These are phyloP conservation scores for Lentinula detonsa DNA, from an alignment of 768 basidiomycete species.

Conservation along the genomic window DNA sequence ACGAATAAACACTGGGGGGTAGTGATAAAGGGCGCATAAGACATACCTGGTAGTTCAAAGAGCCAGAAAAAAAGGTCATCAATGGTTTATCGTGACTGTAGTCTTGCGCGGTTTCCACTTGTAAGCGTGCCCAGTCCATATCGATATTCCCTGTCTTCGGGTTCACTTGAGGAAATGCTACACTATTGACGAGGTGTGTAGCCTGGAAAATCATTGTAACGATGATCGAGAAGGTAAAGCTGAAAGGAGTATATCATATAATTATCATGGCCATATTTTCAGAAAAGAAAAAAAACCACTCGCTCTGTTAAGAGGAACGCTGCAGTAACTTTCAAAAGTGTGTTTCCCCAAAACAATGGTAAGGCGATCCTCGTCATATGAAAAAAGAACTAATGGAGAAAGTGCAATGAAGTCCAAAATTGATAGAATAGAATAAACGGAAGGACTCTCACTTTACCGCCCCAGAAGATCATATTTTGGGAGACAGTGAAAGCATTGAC, in stretches of 20 bases:
- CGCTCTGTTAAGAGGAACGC: not conserved
- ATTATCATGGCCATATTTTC: not conserved
- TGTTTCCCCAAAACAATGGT: not conserved
- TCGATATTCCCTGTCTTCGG: constrained; percentile 1
- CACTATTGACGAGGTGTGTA: not conserved
- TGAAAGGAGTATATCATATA: not conserved
- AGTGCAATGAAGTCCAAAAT: not conserved
- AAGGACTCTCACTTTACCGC: not conserved
- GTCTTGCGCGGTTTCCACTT: constrained; percentile 3
- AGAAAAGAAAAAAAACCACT: not conserved
- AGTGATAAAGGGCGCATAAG: not conserved
- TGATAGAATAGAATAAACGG: not conserved
- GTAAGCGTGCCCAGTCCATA: not conserved
- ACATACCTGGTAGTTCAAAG: not conserved
- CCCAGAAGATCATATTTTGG: not conserved
- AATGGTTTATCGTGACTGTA: not conserved
- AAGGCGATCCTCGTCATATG: not conserved
- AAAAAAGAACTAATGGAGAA: not conserved
- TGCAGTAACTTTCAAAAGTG: not conserved
- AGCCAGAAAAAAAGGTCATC: not conserved
- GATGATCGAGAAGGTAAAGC: not conserved
- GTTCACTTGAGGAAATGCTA: not conserved
- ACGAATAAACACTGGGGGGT: not conserved
- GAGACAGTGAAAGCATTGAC: not conserved
- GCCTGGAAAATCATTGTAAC: constrained; percentile 1